phyloP scores from a whole-genome alignment of 192 early-diverging fungal species.

The Gaertneriomyces semiglobifer region DNA sequence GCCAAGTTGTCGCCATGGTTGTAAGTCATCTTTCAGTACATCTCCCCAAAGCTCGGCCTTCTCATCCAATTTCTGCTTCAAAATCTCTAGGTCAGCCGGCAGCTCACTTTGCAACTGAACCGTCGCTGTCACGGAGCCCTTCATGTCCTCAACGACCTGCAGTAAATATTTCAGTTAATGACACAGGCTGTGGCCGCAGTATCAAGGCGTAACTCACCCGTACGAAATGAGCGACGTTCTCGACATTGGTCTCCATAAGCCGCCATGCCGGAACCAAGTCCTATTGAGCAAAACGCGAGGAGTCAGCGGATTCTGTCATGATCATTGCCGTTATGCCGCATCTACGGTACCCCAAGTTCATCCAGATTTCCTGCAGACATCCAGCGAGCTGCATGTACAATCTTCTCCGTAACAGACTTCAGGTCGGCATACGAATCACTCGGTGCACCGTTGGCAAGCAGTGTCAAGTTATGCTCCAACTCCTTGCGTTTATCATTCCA shows the following conservation, averaged over 20 bases:
- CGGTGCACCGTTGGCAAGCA: conserved; percentile 21
- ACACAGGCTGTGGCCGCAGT: neutral
- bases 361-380: conserved; percentile 25
- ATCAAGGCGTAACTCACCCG: neutral
- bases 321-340: neutral
- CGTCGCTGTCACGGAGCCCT: conserved; percentile 1
- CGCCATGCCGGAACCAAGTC: conserved; percentile 21
- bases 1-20: conserved; percentile 18
- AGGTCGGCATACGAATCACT: conserved; percentile 29
- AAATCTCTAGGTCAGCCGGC: conserved; percentile 2
- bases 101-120: conserved; percentile 9
- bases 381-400: conserved; percentile 21
- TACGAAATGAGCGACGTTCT: conserved; percentile 17
- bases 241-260: conserved; percentile 11
- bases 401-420: conserved; percentile 12
- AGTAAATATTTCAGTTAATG: neutral
- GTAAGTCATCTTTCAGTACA: neutral
- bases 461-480: conserved; percentile 21
- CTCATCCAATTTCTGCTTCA: neutral
- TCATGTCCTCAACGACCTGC: conserved; percentile 27
- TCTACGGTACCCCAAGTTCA: conserved; percentile 13
- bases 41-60: conserved; percentile 12
- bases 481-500: conserved; percentile 24
- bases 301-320: neutral
- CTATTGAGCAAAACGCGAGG: neutral